A percentile compares a stretch with the other conserved stretches of the same genome.
Conservation (phyloP, 495 filamentous ascomycete genomes). For the Neurospora discreta region DNA sequence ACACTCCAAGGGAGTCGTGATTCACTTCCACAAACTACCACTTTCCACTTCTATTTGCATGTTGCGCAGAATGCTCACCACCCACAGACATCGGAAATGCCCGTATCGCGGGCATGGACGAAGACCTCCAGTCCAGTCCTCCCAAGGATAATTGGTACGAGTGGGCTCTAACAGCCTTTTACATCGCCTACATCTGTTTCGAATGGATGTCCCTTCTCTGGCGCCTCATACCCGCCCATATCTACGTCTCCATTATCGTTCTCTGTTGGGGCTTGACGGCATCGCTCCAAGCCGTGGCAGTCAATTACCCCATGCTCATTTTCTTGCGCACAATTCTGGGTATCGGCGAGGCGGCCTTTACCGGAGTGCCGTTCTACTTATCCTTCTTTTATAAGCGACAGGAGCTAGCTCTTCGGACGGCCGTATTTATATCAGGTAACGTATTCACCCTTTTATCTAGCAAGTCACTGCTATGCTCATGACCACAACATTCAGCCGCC, state of each 20-base stretch:
- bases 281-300: slow-evolving; percentile 57
- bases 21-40: not conserved
- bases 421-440: slow-evolving; percentile 55
- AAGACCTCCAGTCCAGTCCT: slow-evolving; percentile 49
- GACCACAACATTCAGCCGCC: slow-evolving; percentile 37
- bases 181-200: slow-evolving; percentile 54
- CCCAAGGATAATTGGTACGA: slow-evolving; percentile 64
- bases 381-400: slow-evolving; percentile 78
- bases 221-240: slow-evolving; percentile 51
- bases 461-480: too few species aligned
- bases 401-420: slow-evolving; percentile 71
- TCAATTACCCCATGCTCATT: slow-evolving; percentile 62
- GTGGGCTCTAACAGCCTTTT: slow-evolving; percentile 72
- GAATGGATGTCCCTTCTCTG: slow-evolving; percentile 69
- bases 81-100: slow-evolving; percentile 66
- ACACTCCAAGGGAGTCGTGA: too few species aligned
- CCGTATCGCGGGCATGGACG: slow-evolving; percentile 57
- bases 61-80: not conserved
- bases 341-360: slow-evolving; percentile 64
- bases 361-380: slow-evolving; percentile 68
- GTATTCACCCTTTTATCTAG: too few species aligned
- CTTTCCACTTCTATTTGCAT: not conserved
- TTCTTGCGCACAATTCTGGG: slow-evolving; percentile 55
- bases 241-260: slow-evolving; percentile 55
- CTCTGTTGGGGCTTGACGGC: slow-evolving; percentile 57